Conservation (phyloP, 345 rosid species). For the Brassica napus region Da-Ae NC_063445.1:54631501-54632000, state of each 20-base stretch:
- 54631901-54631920: conserved; percentile 1
- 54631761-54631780: conserved; percentile 34
- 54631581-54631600: background rate
- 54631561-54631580: conserved; percentile 63
- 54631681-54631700: conserved; percentile 14
- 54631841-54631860: conserved; percentile 18
- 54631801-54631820: conserved; percentile 33
- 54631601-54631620: background rate
- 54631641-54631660: background rate
- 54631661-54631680: conserved; percentile 6
- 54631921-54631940: conserved; percentile 1
- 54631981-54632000: background rate
- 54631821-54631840: conserved; percentile 36
- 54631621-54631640: conserved; percentile 12
- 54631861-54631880: conserved; percentile 19
- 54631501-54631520: conserved; percentile 88
- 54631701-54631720: conserved; percentile 27
- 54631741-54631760: conserved; percentile 22
- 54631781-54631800: conserved; percentile 30
- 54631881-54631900: conserved; percentile 6
- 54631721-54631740: conserved; percentile 19
- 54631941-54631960: conserved; percentile 4
- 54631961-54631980: background rate
- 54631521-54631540: conserved; percentile 84
- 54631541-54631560: conserved; percentile 75